A percentile compares a stretch with the other conserved stretches of the same genome.
Evolutionary conservation across 805 yeast species (phyloP).

Genomic region (Ogataea saltuana): DNA sequence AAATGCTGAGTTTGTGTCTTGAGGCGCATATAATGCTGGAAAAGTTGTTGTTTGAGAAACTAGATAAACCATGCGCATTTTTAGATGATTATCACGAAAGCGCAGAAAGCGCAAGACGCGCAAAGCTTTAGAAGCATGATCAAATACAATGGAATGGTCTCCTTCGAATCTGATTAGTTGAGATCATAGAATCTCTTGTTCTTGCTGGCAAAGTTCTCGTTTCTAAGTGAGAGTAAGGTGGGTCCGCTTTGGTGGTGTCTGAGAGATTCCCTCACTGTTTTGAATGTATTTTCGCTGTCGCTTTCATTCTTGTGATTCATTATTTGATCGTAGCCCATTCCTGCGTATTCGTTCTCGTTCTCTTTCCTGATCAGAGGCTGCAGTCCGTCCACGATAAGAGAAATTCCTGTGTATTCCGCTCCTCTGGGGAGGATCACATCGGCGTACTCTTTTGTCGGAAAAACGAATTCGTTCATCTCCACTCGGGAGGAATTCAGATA

Average conservation of each 20-base stretch:
- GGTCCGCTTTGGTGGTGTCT: constrained; percentile 23
- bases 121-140: neutral
- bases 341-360: constrained; percentile 10
- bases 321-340: constrained; percentile 1
- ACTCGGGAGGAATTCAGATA: constrained; percentile 61
- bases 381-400: constrained; percentile 65
- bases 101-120: neutral
- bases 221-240: constrained; percentile 29
- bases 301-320: neutral
- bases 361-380: constrained; percentile 36
- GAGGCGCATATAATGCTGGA: neutral
- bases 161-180: constrained; percentile 14
- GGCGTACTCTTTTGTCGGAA: constrained; percentile 69
- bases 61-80: too few relatives aligned
- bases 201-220: constrained; percentile 30
- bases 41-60: neutral
- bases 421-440: constrained; percentile 77
- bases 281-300: neutral
- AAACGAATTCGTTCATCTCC: constrained; percentile 66
- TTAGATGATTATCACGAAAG: too few relatives aligned
- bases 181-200: constrained; percentile 33
- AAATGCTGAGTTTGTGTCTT: neutral
- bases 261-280: constrained; percentile 12
- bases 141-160: neutral
- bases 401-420: constrained; percentile 57